These are phyloP conservation scores for Lactifluus rugatus DNA, from an alignment of 768 basidiomycete genomes.

Conservation along the genomic window DNA sequence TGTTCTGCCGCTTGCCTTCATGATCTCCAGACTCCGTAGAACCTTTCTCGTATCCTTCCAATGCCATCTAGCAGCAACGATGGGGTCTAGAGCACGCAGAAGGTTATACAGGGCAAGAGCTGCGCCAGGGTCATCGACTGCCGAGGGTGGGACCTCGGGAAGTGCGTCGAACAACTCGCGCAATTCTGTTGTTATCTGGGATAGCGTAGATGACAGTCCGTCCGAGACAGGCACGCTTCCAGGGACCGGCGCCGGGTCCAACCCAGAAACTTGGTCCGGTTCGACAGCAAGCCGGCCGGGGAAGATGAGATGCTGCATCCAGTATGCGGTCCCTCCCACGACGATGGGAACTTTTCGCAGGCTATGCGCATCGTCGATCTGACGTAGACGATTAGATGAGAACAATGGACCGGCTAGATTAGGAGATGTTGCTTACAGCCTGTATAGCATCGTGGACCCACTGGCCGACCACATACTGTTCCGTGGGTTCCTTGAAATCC, in stretches of 20 bases:
- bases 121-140: conserved; percentile 41
- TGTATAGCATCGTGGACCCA: conserved; percentile 80
- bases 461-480: conserved; percentile 78
- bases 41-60: conserved; percentile 94
- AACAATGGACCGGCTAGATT: not conserved
- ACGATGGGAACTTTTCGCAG: conserved; percentile 69
- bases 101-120: conserved; percentile 61
- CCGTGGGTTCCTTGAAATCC: conserved; percentile 77
- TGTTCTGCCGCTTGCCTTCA: conserved; percentile 55
- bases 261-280: conserved; percentile 1
- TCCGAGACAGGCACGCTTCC: not conserved
- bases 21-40: conserved; percentile 63
- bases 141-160: conserved; percentile 50
- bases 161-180: conserved; percentile 43
- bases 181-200: conserved; percentile 38
- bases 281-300: conserved; percentile 53
- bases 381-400: conserved; percentile 11
- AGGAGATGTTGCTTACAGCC: conserved; percentile 43
- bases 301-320: conserved; percentile 94
- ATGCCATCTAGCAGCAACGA: conserved; percentile 80
- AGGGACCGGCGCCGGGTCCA: conserved; percentile 7
- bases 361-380: conserved; percentile 70
- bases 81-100: conserved; percentile 58
- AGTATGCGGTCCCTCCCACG: conserved; percentile 95
- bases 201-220: conserved; percentile 34